Evolutionary conservation across 345 rosid genomes (phyloP), one percentile per base, ranked within the genome.

Genomic region (Salix purpurea): DNA sequence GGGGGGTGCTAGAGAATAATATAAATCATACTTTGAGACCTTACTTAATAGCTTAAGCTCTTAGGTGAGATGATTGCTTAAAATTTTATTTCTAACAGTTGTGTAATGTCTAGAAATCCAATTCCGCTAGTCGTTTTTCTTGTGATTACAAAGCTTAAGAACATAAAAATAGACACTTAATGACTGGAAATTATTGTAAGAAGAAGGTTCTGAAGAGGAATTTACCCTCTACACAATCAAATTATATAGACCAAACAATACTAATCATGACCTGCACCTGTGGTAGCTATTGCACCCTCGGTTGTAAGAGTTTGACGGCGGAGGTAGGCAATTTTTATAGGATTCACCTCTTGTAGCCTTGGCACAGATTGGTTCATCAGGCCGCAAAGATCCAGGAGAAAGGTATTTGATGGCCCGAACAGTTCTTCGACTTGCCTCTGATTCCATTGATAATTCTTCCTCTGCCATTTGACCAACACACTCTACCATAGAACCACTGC

Each of bases 261-360:
- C 62, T 56, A n/a, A 23, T 58, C 14, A 56, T 1, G 28, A 68
- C 30, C 81, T 74, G 62, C 81, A 80, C 46, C 44, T n/a, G 64
- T 80, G 70, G 52, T 16, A 13, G 32, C 13, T 40, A 28, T 44
- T 0, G 68, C 85, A 82, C 1, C 82, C 85, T 69, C 82, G 76
- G 21, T 8, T 23, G 15, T 76, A 60, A 5, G 2, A 19, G 60
- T 82, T 82, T n/a, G 74, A 75, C 0, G 56, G 24, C 1, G 71
- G 67, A 71, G 82, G 71, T 8, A 78, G 37, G 76, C 85, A 82
- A 21, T 48, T 75, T 11, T 13, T 24, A 61, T 72, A 82, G 19
- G 80, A 77, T 1, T 12, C 11, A 23, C 81, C 81, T 32, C 50
- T 75, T 65, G 6, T 18, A 9, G 6, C 44, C 6, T 21, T 71